Evolutionary conservation across 352 stramenopile species (phyloP).

Genomic region (Globisporangium middletonii): DNA sequence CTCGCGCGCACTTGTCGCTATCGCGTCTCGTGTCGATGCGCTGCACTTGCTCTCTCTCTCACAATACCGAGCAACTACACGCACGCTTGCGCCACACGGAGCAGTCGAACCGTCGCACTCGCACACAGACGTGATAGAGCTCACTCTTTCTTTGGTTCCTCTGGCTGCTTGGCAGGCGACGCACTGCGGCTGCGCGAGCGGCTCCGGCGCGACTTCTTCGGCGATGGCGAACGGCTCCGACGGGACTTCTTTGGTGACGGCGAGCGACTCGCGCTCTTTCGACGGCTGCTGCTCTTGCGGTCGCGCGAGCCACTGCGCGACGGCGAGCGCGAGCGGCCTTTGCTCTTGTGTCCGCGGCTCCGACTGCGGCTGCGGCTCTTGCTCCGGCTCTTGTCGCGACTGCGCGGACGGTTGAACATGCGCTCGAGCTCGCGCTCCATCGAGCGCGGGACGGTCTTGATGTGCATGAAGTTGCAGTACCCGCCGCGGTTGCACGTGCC

Average conservation of each 20-base stretch:
- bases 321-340: conserved; percentile 17
- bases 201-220: conserved; percentile 34
- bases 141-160: too few relatives aligned
- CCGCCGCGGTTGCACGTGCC: conserved; percentile 94
- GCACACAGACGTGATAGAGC: too few relatives aligned
- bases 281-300: conserved; percentile 24
- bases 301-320: conserved; percentile 41
- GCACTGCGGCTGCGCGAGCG: conserved; percentile 46
- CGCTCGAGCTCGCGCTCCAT: conserved; percentile 85
- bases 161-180: conserved; percentile 2
- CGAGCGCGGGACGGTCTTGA: conserved; percentile 84
- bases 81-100: too few relatives aligned
- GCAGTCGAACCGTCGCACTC: too few relatives aligned
- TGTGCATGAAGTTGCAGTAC: conserved; percentile 99
- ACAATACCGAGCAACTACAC: too few relatives aligned
- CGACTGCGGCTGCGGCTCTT: conserved; percentile 42
- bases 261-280: conserved; percentile 35
- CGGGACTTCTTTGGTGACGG: conserved; percentile 39
- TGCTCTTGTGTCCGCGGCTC: conserved; percentile 31
- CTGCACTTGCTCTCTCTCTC: too few relatives aligned
- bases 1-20: too few relatives aligned
- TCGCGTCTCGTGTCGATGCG: too few relatives aligned
- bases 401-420: conserved; percentile 69
- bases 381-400: conserved; percentile 35
- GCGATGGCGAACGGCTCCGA: conserved; percentile 36